Percentiles rank a stretch among this genome's conserved stretches.
These are phyloP conservation scores for Russula foetens DNA, from an alignment of 768 basidiomycete genomes.

Conservation along the genomic window DNA sequence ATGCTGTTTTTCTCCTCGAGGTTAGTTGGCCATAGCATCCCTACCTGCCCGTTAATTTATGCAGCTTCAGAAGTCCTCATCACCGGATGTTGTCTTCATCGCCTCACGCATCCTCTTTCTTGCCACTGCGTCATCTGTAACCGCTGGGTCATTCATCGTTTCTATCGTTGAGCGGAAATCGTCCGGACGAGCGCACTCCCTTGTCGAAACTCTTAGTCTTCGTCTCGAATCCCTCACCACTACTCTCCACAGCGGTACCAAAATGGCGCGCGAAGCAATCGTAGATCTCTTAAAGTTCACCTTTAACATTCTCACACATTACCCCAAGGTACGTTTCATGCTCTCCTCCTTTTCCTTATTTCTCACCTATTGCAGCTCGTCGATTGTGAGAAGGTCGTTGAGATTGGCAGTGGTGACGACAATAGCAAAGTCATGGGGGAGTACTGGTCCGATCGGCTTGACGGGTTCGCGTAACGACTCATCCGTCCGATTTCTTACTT, in stretches of 20 bases:
- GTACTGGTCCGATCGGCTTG: constrained; percentile 64
- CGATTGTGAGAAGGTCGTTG: constrained; percentile 15
- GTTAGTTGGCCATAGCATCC: constrained; percentile 28
- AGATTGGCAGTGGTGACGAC: constrained; percentile 12
- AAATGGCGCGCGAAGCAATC: constrained; percentile 63
- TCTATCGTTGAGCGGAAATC: constrained; percentile 60
- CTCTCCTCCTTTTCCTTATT: background rate
- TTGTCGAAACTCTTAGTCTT: constrained; percentile 50
- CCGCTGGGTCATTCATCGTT: constrained; percentile 40
- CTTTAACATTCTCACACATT: constrained; percentile 75
- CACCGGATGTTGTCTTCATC: constrained; percentile 62
- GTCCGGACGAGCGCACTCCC: constrained; percentile 37
- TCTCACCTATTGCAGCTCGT: constrained; percentile 7
- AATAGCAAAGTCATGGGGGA: constrained; percentile 53
- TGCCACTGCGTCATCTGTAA: constrained; percentile 45
- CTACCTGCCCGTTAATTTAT: background rate
- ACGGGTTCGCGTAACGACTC: constrained; percentile 38
- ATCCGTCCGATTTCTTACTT: background rate
- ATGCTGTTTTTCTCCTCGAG: constrained; percentile 49
- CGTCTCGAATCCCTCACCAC: constrained; percentile 53
- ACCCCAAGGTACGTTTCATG: constrained; percentile 54
- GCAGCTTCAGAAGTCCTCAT: constrained; percentile 44
- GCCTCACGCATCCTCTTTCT: constrained; percentile 72
- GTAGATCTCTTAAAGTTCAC: constrained; percentile 77
- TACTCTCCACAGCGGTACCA: constrained; percentile 41